Evolutionary conservation across 768 basidiomycete species (phyloP), one percentile per base, ranked within the genome.

Genomic region (Podaxis rugospora): DNA sequence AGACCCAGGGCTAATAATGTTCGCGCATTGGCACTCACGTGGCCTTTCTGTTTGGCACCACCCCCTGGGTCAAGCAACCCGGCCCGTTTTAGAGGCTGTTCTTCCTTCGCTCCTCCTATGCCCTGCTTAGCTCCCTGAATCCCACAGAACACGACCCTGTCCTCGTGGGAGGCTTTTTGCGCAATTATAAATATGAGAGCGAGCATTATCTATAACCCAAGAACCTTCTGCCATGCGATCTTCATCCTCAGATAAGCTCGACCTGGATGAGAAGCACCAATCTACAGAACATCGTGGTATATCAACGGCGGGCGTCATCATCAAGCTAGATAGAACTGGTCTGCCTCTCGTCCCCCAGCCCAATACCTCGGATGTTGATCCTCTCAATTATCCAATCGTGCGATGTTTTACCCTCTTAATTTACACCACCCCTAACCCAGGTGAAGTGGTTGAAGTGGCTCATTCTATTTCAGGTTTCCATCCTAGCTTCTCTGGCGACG

Each of bases 301-400:
- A 10, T 16, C 35, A 37, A 32, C 11, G 21, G 21, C 46, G 1
- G 18, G 5, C 25, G 18, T 18, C 28, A 13, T 4, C 2, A 55
- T 55, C 21, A 61, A 61, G 18, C 59, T 61, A 4, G 59, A 61
- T 35, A 16, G 40, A 4, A 49, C 59, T n/a, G 52, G 53, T 7
- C 44, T 61, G 16, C 59, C 59, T 25, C 32, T 61, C 14, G 42
- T 61, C 6, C 59, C 59, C 11, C 59, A 61, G 18, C 59, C 59
- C 3, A 37, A 27, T 18, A 21, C 44, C 10, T 61, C 59, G 18
- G 59, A 61, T 27, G 69, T 67, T 40, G 78, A 80, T 65, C 78
- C 77, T 35, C 68, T 79, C 57, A 78, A 77, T 60, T 79, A 77
- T 55, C 76, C 77, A 23, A 72, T 68, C 58, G 73, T 74, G 63